Conservation (phyloP, 2,329 filamentous ascomycete genomes). For the Piedraia hortae region DNA sequence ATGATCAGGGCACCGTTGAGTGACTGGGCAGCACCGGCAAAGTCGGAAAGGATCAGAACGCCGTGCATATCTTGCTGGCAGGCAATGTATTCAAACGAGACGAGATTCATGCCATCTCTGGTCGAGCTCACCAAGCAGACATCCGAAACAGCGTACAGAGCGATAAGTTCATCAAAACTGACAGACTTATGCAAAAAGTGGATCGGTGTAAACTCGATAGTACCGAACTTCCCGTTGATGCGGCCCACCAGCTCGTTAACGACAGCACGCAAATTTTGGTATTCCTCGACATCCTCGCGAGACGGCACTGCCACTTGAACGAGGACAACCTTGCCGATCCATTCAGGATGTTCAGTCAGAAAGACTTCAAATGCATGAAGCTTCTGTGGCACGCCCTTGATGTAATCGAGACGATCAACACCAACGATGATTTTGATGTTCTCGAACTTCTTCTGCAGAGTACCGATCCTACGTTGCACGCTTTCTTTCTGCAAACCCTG, state of each 20-base stretch:
- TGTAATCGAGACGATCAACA: slow-evolving; percentile 90
- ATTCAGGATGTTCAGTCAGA: slow-evolving; percentile 85
- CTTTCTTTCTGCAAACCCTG: slow-evolving; percentile 64
- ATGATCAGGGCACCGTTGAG: slow-evolving; percentile 82
- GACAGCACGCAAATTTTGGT: slow-evolving; percentile 81
- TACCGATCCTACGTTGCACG: slow-evolving; percentile 65
- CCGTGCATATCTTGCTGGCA: slow-evolving; percentile 76
- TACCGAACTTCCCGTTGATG: slow-evolving; percentile 93
- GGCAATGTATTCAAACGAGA: slow-evolving; percentile 94
- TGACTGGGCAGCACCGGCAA: slow-evolving; percentile 82
- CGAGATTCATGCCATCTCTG: slow-evolving; percentile 96
- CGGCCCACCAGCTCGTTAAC: slow-evolving; percentile 91
- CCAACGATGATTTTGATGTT: slow-evolving; percentile 91
- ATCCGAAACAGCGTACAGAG: slow-evolving; percentile 75
- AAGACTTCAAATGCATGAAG: slow-evolving; percentile 91
- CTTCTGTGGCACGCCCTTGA: slow-evolving; percentile 96
- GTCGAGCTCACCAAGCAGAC: slow-evolving; percentile 81
- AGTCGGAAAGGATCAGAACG: slow-evolving; percentile 84
- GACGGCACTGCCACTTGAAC: slow-evolving; percentile 91
- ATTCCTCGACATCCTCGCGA: slow-evolving; percentile 87
- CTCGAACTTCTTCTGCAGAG: slow-evolving; percentile 70
- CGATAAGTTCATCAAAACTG: slow-evolving; percentile 78
- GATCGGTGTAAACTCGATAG: slow-evolving; percentile 95
- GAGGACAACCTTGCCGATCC: slow-evolving; percentile 90
- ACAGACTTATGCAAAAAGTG: slow-evolving; percentile 96